A percentile compares a stretch with the other conserved stretches of the same genome.
Evolutionary conservation across 345 rosid genomes (phyloP).

Genomic region (Hirschfeldia incana): DNA sequence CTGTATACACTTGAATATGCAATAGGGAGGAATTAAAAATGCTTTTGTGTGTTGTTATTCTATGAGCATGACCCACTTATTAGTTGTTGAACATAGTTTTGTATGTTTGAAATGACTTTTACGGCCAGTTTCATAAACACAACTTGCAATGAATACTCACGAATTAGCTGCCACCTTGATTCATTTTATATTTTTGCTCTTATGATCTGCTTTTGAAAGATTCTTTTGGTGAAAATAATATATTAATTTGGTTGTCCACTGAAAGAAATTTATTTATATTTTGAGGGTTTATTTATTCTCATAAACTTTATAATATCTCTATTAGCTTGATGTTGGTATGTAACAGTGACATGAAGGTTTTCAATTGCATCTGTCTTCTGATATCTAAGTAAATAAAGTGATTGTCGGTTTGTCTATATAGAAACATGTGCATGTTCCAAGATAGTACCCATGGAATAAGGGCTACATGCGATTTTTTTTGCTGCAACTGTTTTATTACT

Average conservation of each 20-base stretch:
- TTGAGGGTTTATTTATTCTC: background rate
- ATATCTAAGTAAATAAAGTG: background rate
- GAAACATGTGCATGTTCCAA: background rate
- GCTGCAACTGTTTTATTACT: slow-evolving; percentile 74
- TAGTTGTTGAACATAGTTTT: background rate
- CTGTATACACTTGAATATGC: background rate
- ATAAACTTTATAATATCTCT: background rate
- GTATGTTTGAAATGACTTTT: too few relatives aligned
- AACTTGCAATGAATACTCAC: too few relatives aligned
- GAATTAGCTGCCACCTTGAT: too few relatives aligned
- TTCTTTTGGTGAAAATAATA: background rate
- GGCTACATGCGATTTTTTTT: slow-evolving; percentile 49
- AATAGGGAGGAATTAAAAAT: background rate
- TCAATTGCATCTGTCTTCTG: background rate
- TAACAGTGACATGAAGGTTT: background rate
- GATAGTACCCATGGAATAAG: background rate
- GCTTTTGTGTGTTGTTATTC: background rate
- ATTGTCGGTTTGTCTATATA: background rate
- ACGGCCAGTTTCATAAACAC: too few relatives aligned
- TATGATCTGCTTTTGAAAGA: too few relatives aligned
- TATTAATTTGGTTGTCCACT: too few relatives aligned
- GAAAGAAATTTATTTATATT: too few relatives aligned
- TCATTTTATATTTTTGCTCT: too few relatives aligned
- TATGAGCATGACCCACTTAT: background rate
- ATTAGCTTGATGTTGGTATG: background rate